phyloP scores from a whole-genome alignment of 2,329 filamentous ascomycete genomes.

The Xylariaceae sp. region DNA sequence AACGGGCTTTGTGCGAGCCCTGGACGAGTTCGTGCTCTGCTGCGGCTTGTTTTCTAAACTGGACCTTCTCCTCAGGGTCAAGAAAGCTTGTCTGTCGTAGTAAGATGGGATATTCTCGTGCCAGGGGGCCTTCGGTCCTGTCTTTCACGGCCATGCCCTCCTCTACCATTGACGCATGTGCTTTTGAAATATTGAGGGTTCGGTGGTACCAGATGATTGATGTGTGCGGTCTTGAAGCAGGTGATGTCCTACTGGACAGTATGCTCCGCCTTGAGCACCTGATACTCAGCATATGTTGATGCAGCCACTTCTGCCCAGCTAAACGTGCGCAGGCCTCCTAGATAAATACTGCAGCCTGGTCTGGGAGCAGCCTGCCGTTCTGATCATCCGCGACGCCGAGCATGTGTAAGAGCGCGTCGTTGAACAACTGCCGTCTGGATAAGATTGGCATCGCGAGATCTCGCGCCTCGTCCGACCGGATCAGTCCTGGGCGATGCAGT shows the following conservation, averaged over 20 bases:
- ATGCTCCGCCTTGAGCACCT: constrained; percentile 32
- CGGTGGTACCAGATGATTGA: constrained; percentile 48
- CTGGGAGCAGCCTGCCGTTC: background rate
- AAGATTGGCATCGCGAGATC: constrained; percentile 23
- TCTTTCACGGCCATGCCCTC: constrained; percentile 37
- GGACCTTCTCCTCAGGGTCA: constrained; percentile 39
- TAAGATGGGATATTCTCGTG: constrained; percentile 35
- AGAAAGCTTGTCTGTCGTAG: constrained; percentile 47
- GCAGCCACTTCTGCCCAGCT: constrained; percentile 37
- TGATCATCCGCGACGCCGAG: background rate
- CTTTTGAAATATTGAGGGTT: constrained; percentile 39
- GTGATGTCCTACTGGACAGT: constrained; percentile 36
- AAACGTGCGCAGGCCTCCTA: constrained; percentile 38
- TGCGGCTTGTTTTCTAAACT: constrained; percentile 30
- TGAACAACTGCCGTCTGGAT: background rate
- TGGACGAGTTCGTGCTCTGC: constrained; percentile 10
- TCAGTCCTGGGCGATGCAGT: constrained; percentile 32
- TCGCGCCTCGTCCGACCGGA: constrained; percentile 25
- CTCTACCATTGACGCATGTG: constrained; percentile 34
- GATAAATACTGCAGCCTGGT: constrained; percentile 31
- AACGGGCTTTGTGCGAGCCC: constrained; percentile 40
- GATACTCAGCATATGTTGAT: constrained; percentile 33
- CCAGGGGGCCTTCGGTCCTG: constrained; percentile 43
- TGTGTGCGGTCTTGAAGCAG: constrained; percentile 32
- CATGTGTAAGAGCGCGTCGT: background rate